A percentile compares a stretch with the other conserved stretches of the same genome.
Conservation (phyloP, 305 asterid genomes). For the Fraxinus sp. region DNA sequence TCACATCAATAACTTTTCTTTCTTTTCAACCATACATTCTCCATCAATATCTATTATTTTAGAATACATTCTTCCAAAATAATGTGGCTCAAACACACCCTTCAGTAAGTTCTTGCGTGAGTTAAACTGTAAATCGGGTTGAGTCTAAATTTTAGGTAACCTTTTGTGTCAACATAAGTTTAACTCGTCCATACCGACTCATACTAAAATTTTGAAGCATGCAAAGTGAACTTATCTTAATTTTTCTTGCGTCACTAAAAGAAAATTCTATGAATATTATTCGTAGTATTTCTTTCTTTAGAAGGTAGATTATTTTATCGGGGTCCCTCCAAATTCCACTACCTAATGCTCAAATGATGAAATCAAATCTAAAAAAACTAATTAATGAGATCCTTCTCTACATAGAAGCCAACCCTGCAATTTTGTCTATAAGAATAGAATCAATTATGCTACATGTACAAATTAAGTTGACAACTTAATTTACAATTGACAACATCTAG, state of each 20-base stretch:
- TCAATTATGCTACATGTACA: neutral
- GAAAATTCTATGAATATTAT: neutral
- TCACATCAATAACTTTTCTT: too few species aligned
- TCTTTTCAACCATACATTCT: too few species aligned
- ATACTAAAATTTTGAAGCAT: neutral
- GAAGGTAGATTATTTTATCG: neutral
- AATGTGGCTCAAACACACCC: too few species aligned
- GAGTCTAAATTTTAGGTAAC: neutral
- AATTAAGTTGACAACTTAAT: too few species aligned
- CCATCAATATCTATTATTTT: too few species aligned
- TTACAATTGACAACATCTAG: too few species aligned
- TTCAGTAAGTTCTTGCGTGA: too few species aligned
- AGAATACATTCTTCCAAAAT: too few species aligned
- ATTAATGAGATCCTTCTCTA: neutral
- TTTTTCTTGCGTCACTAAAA: neutral
- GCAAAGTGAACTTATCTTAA: neutral
- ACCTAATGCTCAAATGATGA: neutral
- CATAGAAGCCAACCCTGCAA: neutral
- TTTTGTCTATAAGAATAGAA: neutral
- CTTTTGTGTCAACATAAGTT: neutral
- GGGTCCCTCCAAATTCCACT: neutral
- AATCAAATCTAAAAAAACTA: neutral
- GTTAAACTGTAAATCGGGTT: neutral
- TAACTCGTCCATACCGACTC: neutral
- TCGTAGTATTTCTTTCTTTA: neutral